Base-by-base conservation (phyloP, 345 rosid genomes). In the Populus tremula region DNA sequence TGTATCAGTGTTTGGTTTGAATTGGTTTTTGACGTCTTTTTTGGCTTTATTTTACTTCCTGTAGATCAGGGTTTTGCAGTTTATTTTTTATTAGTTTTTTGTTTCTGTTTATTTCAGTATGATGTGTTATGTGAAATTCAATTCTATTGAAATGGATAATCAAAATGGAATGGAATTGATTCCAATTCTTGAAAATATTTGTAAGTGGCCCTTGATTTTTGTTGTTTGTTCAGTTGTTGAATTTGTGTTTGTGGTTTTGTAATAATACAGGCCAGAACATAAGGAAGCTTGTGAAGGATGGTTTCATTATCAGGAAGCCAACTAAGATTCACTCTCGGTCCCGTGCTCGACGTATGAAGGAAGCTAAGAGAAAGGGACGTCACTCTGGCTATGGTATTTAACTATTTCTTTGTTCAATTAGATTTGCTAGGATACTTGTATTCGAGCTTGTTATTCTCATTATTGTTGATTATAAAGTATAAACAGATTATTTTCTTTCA, bases 271-370 rank as follows among this genome's bases (percentile, higher is more conserved):
- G 98, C 67, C 98, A 89, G 79, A 94, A 91, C 82, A 87, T 94
- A n/a, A 90, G 98, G 94, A 94, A 93, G 89, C 87, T 93, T 75
- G 97, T 94, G 70, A 94, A 91, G 84, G 97, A 94, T 89, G 98
- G 98, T 33, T 94, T 93, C 82, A 89, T 95, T 83, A 95, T 95
- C 83, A 92, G 93, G 88, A 95, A 93, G 82, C 99, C 98, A 74
- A 93, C 99, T 0, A 93, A 95, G 92, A 95, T 95, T 66, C 99
- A 95, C 82, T 95, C 99, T 31, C 94, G 97, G 1, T 87, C 99
- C 2, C 93, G 98, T 70, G 99, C 99, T 0, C 90, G 99, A 0
- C 89, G 90, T 0, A 83, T 92, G 93, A 93, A 90, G 78, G 91
- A 87, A 70, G 99, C 99, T 33, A 95, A 93, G 84, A 90, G 90